Base-by-base conservation (phyloP, 305 asterid species). In the Fraxinus platypoda region DNA sequence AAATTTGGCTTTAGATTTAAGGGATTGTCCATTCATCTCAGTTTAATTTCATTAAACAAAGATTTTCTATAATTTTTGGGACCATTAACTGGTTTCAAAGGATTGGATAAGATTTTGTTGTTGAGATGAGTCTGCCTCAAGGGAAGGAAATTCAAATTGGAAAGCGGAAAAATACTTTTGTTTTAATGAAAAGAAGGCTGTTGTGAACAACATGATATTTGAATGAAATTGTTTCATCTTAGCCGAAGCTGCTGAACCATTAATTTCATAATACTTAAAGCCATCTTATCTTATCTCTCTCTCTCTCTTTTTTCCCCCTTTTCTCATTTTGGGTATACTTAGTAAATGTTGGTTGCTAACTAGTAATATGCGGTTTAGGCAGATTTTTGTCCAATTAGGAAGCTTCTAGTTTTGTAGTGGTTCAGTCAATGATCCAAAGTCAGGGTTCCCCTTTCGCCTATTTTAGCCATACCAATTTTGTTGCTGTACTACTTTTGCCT, bases 351-450 rank as follows among this genome's bases (percentile, higher is more conserved):
- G 62, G 8, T 30, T 70, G 21, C 15, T 57, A 78, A n/a, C 25
- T 66, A 38, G 73, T 66, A 66, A 59, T 68, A 21, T 52, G 78
- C 23, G 23, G 33, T 30, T 21, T 13, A 28, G 74, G 52, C 62
- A 25, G 66, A n/a, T 54, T 9, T 34, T 64, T 30, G 46, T 28
- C 23, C 76, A 64, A 26, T 59, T 34, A 62, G 12, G 28, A 75
- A 82, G 71, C 81, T 73, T 64, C 76, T 23, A 54, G 46, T 54
- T 26, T 72, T 74, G 25, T 26, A 37, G 37, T 57, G 70, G 38
- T 73, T 46, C 82, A 33, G 79, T 41, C 2, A 49, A 25, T 71
- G 82, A 33, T 81, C 82, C 34, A 15, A 31, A 21, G 19, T 76
- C 31, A 13, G 31, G 74, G 75, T 35, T 81, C 72, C 62, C 43